phyloP scores from a whole-genome alignment of 331 rosid species.

The Malus hybrid region DNA sequence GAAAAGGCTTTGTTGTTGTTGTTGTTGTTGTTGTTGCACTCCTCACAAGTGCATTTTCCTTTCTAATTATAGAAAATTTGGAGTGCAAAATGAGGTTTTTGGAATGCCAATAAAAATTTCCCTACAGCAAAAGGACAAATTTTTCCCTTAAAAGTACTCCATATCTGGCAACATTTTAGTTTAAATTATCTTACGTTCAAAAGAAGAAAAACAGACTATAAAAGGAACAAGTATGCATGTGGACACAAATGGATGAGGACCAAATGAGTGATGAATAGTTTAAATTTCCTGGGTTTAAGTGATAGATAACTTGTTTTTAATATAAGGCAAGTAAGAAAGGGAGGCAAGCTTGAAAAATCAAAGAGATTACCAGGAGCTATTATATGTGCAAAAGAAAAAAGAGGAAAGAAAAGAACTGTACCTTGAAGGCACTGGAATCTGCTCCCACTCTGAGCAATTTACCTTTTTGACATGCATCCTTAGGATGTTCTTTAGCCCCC shows the following conservation, averaged over 20 bases:
- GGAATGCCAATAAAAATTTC: not conserved
- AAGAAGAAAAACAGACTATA: not conserved
- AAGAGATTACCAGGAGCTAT: not conserved
- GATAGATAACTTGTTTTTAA: not conserved
- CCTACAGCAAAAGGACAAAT: too few relatives aligned
- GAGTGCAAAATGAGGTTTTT: too few relatives aligned
- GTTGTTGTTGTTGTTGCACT: too few relatives aligned
- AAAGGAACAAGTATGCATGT: not conserved
- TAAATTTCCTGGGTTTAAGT: not conserved
- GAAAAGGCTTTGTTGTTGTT: too few relatives aligned
- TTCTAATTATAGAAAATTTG: too few relatives aligned
- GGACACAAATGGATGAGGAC: not conserved
- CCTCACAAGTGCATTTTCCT: too few relatives aligned
- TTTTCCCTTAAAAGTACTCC: not conserved
- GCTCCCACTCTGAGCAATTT: constrained; percentile 88
- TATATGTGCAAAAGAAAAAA: not conserved
- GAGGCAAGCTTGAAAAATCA: not conserved
- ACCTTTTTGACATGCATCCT: constrained; percentile 77
- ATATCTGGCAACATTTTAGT: not conserved
- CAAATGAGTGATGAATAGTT: not conserved
- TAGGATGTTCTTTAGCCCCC: constrained; percentile 85
- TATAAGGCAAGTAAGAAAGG: not conserved
- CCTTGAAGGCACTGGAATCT: constrained; percentile 71
- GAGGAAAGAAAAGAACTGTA: constrained; percentile 5
- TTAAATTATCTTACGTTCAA: not conserved